Evolutionary conservation across 148 eudicot genomes (phyloP).

Genomic region (Heliamphora exappendiculata): DNA sequence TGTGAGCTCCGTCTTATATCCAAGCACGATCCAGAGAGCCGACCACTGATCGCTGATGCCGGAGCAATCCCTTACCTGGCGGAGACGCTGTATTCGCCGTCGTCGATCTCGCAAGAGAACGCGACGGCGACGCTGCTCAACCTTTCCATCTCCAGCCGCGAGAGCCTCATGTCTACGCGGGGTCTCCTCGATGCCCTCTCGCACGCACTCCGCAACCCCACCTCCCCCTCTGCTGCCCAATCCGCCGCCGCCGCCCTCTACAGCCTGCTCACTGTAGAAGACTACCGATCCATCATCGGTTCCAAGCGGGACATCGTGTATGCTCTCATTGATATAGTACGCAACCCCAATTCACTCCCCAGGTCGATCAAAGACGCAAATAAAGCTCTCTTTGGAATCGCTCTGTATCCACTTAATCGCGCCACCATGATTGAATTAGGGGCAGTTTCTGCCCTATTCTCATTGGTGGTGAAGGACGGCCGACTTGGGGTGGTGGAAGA

Average conservation of each 20-base stretch:
- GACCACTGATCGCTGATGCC: conserved; percentile 57
- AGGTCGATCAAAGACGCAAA: conserved; percentile 58
- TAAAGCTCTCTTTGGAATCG: conserved; percentile 65
- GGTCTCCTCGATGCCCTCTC: conserved; percentile 72
- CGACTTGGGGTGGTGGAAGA: conserved; percentile 69
- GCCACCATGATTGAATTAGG: conserved; percentile 49
- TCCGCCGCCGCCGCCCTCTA: conserved; percentile 61
- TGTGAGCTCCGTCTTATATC: conserved; percentile 75
- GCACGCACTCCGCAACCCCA: conserved; percentile 49
- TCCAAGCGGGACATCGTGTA: conserved; percentile 61
- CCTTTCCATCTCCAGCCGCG: conserved; percentile 57
- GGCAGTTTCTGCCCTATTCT: conserved; percentile 46
- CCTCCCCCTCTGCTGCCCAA: conserved; percentile 42
- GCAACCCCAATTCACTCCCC: conserved; percentile 25
- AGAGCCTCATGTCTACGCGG: conserved; percentile 42
- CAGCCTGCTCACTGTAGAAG: conserved; percentile 43
- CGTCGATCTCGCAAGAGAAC: conserved; percentile 47
- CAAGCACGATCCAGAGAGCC: conserved; percentile 55
- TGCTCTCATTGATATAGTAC: conserved; percentile 51
- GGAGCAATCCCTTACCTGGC: conserved; percentile 60
- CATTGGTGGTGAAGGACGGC: conserved; percentile 44
- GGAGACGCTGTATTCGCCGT: conserved; percentile 57
- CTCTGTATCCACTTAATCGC: conserved; percentile 47
- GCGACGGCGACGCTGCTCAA: conserved; percentile 73
- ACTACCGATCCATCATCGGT: conserved; percentile 54